phyloP scores from a whole-genome alignment of 2,329 filamentous ascomycete genomes.

The Lasiodiplodia citricola region DNA sequence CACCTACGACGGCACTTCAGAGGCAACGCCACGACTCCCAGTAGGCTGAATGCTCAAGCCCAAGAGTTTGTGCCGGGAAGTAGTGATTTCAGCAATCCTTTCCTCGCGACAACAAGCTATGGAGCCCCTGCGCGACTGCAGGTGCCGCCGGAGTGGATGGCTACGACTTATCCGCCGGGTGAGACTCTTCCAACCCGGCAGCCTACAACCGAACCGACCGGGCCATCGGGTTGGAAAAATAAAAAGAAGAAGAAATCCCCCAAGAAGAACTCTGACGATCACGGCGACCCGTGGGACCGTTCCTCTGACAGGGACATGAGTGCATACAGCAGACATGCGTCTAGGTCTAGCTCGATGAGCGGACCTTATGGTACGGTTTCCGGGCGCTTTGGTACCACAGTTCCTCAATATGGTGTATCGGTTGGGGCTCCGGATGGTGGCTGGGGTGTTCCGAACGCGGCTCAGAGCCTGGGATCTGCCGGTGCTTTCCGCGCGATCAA shows the following conservation, averaged over 20 bases:
- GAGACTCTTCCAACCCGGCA: not conserved
- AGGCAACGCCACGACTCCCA: not conserved
- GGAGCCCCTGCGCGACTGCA: not conserved
- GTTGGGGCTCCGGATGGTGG: not conserved
- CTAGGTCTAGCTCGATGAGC: not conserved
- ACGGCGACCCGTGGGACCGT: not conserved
- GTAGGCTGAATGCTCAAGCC: constrained; percentile 18
- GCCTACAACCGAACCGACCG: not conserved
- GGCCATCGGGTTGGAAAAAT: not conserved
- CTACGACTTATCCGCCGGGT: not conserved
- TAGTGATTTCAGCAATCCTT: not conserved
- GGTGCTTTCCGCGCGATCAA: not conserved
- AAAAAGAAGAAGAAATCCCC: constrained; percentile 2
- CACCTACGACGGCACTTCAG: too few species aligned
- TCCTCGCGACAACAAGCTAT: not conserved
- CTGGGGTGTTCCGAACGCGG: not conserved
- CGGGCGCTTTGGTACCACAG: not conserved
- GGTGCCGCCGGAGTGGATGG: constrained; percentile 3
- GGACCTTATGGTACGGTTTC: not conserved
- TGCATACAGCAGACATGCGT: not conserved
- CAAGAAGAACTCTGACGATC: not conserved
- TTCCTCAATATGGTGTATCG: not conserved
- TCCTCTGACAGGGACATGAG: not conserved
- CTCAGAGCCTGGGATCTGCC: too few species aligned
- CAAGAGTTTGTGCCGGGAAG: constrained; percentile 19